phyloP scores from a whole-genome alignment of 495 filamentous ascomycete species.

The Daldinia loculata region DNA sequence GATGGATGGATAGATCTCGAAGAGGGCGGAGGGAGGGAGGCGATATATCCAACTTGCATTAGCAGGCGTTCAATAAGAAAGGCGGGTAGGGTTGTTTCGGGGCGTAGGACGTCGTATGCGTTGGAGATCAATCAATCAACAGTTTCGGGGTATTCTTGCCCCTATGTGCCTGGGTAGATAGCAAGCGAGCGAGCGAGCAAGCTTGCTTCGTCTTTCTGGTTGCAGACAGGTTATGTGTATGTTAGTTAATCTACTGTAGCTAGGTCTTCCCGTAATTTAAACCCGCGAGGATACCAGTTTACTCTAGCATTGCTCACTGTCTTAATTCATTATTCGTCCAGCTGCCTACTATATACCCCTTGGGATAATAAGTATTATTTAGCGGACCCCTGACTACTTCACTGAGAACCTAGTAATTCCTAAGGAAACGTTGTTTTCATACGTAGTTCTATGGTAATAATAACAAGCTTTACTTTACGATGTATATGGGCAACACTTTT shows the following conservation, averaged over 20 bases:
- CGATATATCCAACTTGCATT: slow-evolving; percentile 44
- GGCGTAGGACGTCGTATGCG: background rate
- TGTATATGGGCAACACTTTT: too few species aligned
- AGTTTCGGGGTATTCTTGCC: background rate
- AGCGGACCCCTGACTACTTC: too few species aligned
- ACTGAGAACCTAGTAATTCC: too few species aligned
- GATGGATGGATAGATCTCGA: slow-evolving; percentile 30
- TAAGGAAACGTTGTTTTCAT: too few species aligned
- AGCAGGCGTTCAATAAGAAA: slow-evolving; percentile 33
- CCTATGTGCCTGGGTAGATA: background rate
- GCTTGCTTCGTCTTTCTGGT: slow-evolving; percentile 12
- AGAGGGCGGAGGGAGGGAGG: slow-evolving; percentile 7
- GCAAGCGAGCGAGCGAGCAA: background rate
- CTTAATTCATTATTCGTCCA: too few species aligned
- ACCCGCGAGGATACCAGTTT: background rate
- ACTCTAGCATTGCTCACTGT: too few species aligned
- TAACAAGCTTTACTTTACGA: too few species aligned
- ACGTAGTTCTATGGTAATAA: too few species aligned
- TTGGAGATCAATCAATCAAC: background rate
- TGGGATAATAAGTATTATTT: too few species aligned
- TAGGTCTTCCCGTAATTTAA: slow-evolving; percentile 12
- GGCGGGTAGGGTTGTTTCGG: slow-evolving; percentile 1
- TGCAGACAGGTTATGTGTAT: slow-evolving; percentile 21
- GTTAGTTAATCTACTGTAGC: slow-evolving; percentile 3
- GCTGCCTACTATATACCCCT: too few species aligned